Evolutionary conservation across 2,329 filamentous ascomycete species (phyloP), one percentile per base, ranked within the genome.

Genomic region (Biscogniauxia mediterranea): DNA sequence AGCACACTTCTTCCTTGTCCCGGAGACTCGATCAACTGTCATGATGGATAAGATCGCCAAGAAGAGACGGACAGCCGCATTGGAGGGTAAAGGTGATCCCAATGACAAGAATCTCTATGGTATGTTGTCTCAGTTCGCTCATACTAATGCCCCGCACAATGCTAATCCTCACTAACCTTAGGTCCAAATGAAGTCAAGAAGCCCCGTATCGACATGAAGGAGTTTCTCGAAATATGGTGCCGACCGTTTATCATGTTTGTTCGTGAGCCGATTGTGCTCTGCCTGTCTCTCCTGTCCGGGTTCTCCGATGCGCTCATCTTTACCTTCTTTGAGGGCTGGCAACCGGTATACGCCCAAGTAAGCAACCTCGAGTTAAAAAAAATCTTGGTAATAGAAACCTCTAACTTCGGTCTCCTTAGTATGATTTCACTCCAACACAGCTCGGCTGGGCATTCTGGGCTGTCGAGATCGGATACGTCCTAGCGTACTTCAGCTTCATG

Each of bases 291-390:
- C 2, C 76, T 87, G 55, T 81, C 78, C 62, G 84, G 84, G 55
- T 87, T 87, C 78, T 81, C 78, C 64, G 84, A 87, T 65, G 83
- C 83, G 0, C 76, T 88, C 49, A 85, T 88, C 69, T 88, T 87
- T 76, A 86, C 84, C 73, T 87, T 87, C 71, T 78, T 88, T 42
- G 82, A 88, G 68, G 83, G 81, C 0, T 87, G 86, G 64, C 71
- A 75, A 1, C 78, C 84, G 0, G 85, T 62, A 21, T 59, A 62
- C 50, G 42, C 26, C 49, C 54, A 46, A n/a, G 38, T 46, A 46
- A 46, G 38, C 2, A 46, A 6, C 13, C 38, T 46, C 13, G 6
- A 46, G 2, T 46, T 46, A 2, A n/a, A 17, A 5, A 5, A 13
- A 4, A 4, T 17, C 6, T n/a, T n/a, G n/a, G n/a, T 11, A 5